Evolutionary conservation across 1,284 basidiomycete species (phyloP).

Genomic region (Macrocystidia cucumis): DNA sequence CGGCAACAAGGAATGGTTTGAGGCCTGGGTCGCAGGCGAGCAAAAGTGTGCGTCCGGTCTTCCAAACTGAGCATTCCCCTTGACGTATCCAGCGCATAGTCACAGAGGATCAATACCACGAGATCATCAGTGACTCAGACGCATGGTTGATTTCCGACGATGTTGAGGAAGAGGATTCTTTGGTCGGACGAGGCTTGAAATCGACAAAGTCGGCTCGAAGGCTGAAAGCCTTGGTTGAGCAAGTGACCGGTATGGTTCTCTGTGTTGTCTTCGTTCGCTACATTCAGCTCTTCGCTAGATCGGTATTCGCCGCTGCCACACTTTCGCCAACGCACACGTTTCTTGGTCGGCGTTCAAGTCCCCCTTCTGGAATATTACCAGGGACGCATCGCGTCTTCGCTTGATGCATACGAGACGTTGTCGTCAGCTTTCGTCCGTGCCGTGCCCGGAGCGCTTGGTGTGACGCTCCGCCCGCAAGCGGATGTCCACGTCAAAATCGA

Average conservation of each 20-base stretch:
- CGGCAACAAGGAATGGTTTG: conserved; percentile 83
- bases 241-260: conserved; percentile 65
- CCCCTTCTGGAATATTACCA: conserved; percentile 79
- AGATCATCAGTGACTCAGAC: conserved; percentile 72
- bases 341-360: conserved; percentile 80
- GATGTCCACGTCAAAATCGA: conserved; percentile 48
- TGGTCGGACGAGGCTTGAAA: conserved; percentile 35
- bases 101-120: conserved; percentile 73
- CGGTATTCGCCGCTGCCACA: conserved; percentile 85
- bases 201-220: conserved; percentile 77
- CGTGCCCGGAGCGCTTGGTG: conserved; percentile 80
- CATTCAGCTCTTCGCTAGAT: conserved; percentile 35
- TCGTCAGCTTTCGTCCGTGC: conserved; percentile 83
- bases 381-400: conserved; percentile 69
- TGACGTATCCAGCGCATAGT: conserved; percentile 34
- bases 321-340: conserved; percentile 71
- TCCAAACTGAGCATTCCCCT: conserved; percentile 1
- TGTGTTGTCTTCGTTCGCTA: conserved; percentile 2
- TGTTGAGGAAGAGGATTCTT: conserved; percentile 42
- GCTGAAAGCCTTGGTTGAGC: conserved; percentile 79
- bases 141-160: conserved; percentile 88
- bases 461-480: conserved; percentile 32
- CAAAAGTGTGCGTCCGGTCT: conserved; percentile 59
- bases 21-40: conserved; percentile 85
- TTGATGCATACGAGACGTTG: conserved; percentile 91